phyloP scores from a whole-genome alignment of 2,329 filamentous ascomycete genomes.

The Trichoderma sp. region DNA sequence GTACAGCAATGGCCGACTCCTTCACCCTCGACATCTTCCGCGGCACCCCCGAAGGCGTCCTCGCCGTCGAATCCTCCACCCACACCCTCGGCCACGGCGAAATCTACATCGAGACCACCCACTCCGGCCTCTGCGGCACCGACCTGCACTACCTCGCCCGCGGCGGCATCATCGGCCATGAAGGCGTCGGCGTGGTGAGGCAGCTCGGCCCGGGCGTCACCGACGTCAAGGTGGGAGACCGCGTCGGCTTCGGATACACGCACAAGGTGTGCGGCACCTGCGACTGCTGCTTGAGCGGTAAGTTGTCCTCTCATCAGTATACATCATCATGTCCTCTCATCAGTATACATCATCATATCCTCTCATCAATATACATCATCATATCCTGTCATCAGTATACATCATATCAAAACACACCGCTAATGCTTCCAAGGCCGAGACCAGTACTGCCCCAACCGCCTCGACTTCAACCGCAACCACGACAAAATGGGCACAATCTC shows the following conservation, averaged over 20 bases:
- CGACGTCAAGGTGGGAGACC: slow-evolving; percentile 1
- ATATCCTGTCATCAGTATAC: no score
- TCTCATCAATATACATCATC: no score
- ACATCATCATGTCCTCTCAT: no score
- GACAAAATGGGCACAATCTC: slow-evolving; percentile 7
- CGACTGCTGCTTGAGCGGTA: not conserved
- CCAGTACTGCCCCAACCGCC: not conserved
- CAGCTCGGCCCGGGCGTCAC: not conserved
- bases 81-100: slow-evolving; percentile 1
- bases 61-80: not conserved
- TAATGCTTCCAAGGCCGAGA: not conserved
- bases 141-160: slow-evolving; percentile 7
- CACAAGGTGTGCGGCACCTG: slow-evolving; percentile 14
- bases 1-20: not conserved
- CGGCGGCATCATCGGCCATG: slow-evolving; percentile 1
- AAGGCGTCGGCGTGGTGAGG: not conserved
- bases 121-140: not conserved
- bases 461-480: slow-evolving; percentile 1
- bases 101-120: slow-evolving; percentile 6
- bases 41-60: not conserved
- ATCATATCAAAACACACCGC: no score
- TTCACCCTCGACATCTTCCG: not conserved
- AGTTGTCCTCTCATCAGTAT: no score
- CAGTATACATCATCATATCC: no score
- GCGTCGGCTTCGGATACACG: slow-evolving; percentile 6